Percentiles rank a stretch among this genome's conserved stretches.
Evolutionary conservation across 306 rosid genomes (phyloP).

Genomic region (Psophocarpus tetragonolobus): DNA sequence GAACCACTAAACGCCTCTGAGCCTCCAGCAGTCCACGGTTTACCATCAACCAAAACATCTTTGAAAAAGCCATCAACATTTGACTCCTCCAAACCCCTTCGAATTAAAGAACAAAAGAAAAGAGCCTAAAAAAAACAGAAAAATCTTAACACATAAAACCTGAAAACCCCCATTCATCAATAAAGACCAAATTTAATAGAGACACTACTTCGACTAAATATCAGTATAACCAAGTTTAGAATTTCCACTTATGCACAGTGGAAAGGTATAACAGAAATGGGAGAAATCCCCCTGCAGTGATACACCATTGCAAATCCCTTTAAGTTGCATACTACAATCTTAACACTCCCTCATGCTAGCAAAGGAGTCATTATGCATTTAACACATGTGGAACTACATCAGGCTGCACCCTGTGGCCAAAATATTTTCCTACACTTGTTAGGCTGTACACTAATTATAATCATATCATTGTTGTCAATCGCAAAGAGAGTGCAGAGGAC

Average conservation of each 20-base stretch:
- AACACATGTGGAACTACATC: neutral
- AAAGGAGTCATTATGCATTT: neutral
- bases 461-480: neutral
- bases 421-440: neutral
- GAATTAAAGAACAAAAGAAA: conserved; percentile 28
- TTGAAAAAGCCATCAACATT: conserved; percentile 73
- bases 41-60: conserved; percentile 75
- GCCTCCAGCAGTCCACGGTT: conserved; percentile 64
- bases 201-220: neutral
- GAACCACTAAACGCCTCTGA: conserved; percentile 64
- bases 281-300: neutral
- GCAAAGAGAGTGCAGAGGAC: neutral
- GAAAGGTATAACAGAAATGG: neutral
- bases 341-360: neutral
- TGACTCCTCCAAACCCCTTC: conserved; percentile 66
- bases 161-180: neutral
- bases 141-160: neutral
- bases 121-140: conserved; percentile 31
- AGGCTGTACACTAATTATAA: neutral
- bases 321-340: neutral
- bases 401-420: neutral
- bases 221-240: neutral
- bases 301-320: neutral
- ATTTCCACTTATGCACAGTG: neutral
- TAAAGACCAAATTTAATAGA: neutral